Conservation (phyloP, 78 protist genomes). For the Thecamonas trahens region DNA sequence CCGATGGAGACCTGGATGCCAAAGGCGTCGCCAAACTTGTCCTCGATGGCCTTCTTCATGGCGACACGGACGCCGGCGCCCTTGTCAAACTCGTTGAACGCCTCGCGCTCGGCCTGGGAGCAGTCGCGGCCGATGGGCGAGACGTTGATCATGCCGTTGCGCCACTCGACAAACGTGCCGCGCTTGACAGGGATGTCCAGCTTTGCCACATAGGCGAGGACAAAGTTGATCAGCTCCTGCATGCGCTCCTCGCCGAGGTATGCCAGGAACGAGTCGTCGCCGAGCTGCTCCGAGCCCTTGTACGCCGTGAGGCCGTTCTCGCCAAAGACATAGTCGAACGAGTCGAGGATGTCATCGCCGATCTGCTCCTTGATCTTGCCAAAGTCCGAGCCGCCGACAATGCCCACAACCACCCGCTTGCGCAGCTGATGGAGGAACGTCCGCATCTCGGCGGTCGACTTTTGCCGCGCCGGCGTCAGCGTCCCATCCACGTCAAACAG, state of each 20-base stretch:
- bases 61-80: slow-evolving; percentile 4
- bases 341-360: slow-evolving; percentile 33
- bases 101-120: slow-evolving; percentile 87
- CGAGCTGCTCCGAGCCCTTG: slow-evolving; percentile 63
- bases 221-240: slow-evolving; percentile 62
- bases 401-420: slow-evolving; percentile 65
- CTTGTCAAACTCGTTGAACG: slow-evolving; percentile 77
- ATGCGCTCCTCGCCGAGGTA: slow-evolving; percentile 81
- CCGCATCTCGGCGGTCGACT: slow-evolving; percentile 49
- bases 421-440: slow-evolving; percentile 41
- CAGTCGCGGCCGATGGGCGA: slow-evolving; percentile 98
- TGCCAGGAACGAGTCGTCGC: slow-evolving; percentile 3
- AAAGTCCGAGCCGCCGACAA: slow-evolving; percentile 97
- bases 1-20: slow-evolving; percentile 89
- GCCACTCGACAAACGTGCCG: slow-evolving; percentile 94
- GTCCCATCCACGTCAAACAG: slow-evolving; percentile 99
- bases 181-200: slow-evolving; percentile 80
- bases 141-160: slow-evolving; percentile 98
- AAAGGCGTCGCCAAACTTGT: slow-evolving; percentile 60
- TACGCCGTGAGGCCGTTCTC: slow-evolving; percentile 95
- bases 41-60: background rate
- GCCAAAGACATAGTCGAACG: slow-evolving; percentile 82
- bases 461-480: slow-evolving; percentile 79
- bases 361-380: slow-evolving; percentile 89
- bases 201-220: slow-evolving; percentile 70